Percentiles rank a stretch among this genome's conserved stretches.
Conservation (phyloP, 345 rosid species). For the Durio zibethinus region DNA sequence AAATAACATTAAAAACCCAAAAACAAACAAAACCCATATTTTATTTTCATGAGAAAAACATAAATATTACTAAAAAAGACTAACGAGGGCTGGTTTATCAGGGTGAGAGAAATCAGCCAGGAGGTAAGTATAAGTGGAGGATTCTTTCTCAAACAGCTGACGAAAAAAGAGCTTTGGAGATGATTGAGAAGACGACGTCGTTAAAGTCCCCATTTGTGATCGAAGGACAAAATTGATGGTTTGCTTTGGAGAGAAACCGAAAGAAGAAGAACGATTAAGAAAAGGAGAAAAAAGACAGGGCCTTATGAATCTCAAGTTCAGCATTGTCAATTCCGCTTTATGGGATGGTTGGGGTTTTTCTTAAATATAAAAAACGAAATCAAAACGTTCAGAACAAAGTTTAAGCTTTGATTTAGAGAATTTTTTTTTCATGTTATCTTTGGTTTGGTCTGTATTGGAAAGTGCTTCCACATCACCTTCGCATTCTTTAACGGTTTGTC, state of each 20-base stretch:
- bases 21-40: background rate
- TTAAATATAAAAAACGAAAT: background rate
- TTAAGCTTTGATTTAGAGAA: background rate
- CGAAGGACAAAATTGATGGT: background rate
- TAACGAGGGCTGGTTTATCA: constrained; percentile 82
- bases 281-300: constrained; percentile 4
- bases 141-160: constrained; percentile 88
- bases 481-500: background rate
- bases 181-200: constrained; percentile 21
- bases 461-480: background rate
- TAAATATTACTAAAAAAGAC: background rate
- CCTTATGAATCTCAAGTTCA: constrained; percentile 9
- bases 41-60: background rate
- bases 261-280: background rate
- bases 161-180: constrained; percentile 68
- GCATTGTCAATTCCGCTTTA: constrained; percentile 13
- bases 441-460: background rate
- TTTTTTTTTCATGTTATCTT: background rate
- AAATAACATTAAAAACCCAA: background rate
- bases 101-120: constrained; percentile 86
- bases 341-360: background rate
- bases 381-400: constrained; percentile 4
- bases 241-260: constrained; percentile 15
- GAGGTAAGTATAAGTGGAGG: constrained; percentile 82
- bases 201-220: constrained; percentile 30